Conservation (phyloP, 208 protist genomes). For the Angomonas ambiguus region DNA sequence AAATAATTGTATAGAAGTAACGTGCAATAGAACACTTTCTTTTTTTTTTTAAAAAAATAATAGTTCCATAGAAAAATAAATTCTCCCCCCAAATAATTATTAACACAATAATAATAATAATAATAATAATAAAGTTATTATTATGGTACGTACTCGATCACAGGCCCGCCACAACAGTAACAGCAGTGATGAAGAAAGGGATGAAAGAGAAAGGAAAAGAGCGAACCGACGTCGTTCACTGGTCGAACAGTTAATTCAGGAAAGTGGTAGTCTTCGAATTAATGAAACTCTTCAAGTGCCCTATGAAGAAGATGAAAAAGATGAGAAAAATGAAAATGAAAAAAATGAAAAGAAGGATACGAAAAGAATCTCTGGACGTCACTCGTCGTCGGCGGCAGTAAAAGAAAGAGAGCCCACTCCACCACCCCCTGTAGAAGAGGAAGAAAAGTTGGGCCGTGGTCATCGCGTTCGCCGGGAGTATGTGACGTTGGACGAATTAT, state of each 20-base stretch:
- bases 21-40: too few relatives aligned
- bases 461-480: constrained; percentile 29
- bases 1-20: too few relatives aligned
- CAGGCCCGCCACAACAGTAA: background rate
- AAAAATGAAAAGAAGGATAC: too few relatives aligned
- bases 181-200: background rate
- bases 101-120: too few relatives aligned
- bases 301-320: background rate
- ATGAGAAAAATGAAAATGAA: background rate
- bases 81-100: too few relatives aligned
- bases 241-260: background rate
- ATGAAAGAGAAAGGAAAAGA: too few relatives aligned
- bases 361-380: too few relatives aligned
- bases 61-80: too few relatives aligned
- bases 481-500: constrained; percentile 23
- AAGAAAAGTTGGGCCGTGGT: constrained; percentile 35
- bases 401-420: too few relatives aligned
- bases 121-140: background rate
- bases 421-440: too few relatives aligned
- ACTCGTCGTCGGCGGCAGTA: too few relatives aligned
- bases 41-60: too few relatives aligned
- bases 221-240: background rate
- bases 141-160: background rate
- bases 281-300: background rate
- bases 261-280: background rate